These are phyloP conservation scores for Geotrichum cucujoidarum DNA, from an alignment of 1,139 yeast genomes.

Conservation along the genomic window DNA sequence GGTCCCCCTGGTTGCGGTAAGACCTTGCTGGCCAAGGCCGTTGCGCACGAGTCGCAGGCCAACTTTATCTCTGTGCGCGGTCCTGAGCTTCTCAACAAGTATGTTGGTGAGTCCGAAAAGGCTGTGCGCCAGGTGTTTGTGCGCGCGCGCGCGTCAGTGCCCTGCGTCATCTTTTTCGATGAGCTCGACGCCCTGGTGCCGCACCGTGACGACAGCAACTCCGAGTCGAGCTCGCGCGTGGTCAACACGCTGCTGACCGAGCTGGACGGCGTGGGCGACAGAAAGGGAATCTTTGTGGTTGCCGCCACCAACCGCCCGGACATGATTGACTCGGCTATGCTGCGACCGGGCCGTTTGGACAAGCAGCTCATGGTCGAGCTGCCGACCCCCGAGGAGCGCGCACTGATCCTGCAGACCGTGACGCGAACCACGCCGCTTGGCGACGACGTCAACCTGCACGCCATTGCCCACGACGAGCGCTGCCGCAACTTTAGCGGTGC, in stretches of 20 bases:
- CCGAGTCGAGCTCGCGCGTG: conserved; percentile 89
- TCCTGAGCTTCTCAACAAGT: conserved; percentile 88
- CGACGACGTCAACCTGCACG: conserved; percentile 53
- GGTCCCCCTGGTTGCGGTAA: conserved; percentile 99
- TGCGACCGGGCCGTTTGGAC: conserved; percentile 93
- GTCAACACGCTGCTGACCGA: conserved; percentile 93
- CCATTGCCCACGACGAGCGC: conserved; percentile 67
- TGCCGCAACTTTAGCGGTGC: conserved; percentile 94
- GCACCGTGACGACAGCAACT: conserved; percentile 73
- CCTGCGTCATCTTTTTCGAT: conserved; percentile 93
- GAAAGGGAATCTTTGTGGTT: conserved; percentile 87
- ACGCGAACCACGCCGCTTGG: conserved; percentile 71
- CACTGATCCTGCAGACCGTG: conserved; percentile 75
- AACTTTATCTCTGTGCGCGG: conserved; percentile 94
- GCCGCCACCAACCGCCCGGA: conserved; percentile 98
- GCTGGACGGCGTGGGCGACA: conserved; percentile 86
- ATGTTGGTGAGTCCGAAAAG: conserved; percentile 93
- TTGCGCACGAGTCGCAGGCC: conserved; percentile 94
- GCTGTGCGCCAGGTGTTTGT: conserved; percentile 94
- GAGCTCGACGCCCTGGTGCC: conserved; percentile 96
- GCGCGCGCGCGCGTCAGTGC: conserved; percentile 89
- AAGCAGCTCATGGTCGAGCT: conserved; percentile 88
- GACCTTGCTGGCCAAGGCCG: conserved; percentile 91
- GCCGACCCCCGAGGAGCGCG: conserved; percentile 71
- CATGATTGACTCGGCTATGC: conserved; percentile 97